Conservation (phyloP, 2,329 filamentous ascomycete species). For the Metarhizium robertsii region DNA sequence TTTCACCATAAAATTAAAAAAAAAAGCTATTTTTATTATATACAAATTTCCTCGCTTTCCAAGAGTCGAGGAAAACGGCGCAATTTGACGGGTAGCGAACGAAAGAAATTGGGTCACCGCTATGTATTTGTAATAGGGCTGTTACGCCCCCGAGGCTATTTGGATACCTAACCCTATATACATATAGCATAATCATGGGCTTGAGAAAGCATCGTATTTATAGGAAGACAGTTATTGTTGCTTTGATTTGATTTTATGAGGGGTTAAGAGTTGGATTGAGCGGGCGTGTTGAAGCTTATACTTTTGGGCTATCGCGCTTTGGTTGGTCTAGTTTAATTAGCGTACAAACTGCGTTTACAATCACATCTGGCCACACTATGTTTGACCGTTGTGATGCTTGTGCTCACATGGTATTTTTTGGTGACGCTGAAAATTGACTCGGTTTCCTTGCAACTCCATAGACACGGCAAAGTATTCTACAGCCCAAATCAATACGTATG, state of each 20-base stretch:
- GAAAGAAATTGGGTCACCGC: not conserved
- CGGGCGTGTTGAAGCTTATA: not conserved
- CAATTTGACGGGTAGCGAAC: not conserved
- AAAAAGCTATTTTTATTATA: not conserved
- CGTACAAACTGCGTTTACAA: not conserved
- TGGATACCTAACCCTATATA: not conserved
- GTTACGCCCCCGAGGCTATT: not conserved
- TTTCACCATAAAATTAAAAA: not conserved
- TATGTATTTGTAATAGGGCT: not conserved
- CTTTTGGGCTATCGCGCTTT: not conserved
- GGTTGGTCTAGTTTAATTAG: not conserved
- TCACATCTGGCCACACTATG: not conserved
- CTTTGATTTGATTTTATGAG: not conserved
- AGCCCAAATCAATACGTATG: too few relatives aligned
- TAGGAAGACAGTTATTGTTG: not conserved
- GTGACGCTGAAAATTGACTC: too few relatives aligned
- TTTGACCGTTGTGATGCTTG: not conserved
- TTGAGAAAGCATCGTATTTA: not conserved
- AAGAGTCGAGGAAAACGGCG: constrained; percentile 2
- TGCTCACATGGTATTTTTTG: not conserved
- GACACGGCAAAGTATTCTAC: too few relatives aligned
- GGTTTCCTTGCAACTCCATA: too few relatives aligned
- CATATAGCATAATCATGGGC: constrained; percentile 3
- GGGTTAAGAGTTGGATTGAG: not conserved
- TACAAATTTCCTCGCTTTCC: not conserved